Conservation (phyloP, 1,284 basidiomycete genomes). For the Sanghuangporus weigelae region DNA sequence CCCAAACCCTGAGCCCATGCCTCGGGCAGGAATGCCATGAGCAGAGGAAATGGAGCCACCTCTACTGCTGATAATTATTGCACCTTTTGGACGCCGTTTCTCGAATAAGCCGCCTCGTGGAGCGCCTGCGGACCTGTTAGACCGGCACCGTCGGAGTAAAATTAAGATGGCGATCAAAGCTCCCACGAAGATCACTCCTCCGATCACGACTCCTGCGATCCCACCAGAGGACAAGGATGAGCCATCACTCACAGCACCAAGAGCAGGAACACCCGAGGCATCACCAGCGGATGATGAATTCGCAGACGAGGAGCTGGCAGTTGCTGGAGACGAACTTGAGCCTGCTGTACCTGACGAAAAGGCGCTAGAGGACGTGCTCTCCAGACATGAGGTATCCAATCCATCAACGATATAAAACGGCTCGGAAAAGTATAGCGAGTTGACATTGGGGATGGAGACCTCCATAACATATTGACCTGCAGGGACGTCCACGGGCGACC, state of each 20-base stretch:
- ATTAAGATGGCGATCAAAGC: neutral
- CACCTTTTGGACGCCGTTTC: constrained; percentile 11
- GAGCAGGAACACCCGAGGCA: constrained; percentile 1
- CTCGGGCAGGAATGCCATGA: neutral
- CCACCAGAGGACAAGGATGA: constrained; percentile 5
- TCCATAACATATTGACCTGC: constrained; percentile 3
- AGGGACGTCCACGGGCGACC: constrained; percentile 3
- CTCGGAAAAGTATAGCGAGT: neutral
- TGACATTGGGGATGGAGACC: neutral
- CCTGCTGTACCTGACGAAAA: neutral
- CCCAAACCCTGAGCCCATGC: neutral
- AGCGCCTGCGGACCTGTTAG: neutral
- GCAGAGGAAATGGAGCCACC: constrained; percentile 4
- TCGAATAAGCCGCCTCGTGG: constrained; percentile 10
- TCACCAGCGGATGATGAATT: neutral
- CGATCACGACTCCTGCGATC: constrained; percentile 16
- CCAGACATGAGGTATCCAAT: constrained; percentile 5
- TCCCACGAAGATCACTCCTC: constrained; percentile 5
- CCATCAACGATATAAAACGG: constrained; percentile 8
- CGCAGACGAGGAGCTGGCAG: neutral
- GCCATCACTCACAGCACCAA: constrained; percentile 6
- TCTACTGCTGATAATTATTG: constrained; percentile 7
- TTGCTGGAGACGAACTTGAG: neutral
- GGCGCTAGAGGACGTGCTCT: neutral
- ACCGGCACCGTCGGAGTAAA: constrained; percentile 7